A percentile compares a stretch with the other conserved stretches of the same genome.
Evolutionary conservation across 805 yeast species (phyloP).

Genomic region (Saccharomyces paradoxus): DNA sequence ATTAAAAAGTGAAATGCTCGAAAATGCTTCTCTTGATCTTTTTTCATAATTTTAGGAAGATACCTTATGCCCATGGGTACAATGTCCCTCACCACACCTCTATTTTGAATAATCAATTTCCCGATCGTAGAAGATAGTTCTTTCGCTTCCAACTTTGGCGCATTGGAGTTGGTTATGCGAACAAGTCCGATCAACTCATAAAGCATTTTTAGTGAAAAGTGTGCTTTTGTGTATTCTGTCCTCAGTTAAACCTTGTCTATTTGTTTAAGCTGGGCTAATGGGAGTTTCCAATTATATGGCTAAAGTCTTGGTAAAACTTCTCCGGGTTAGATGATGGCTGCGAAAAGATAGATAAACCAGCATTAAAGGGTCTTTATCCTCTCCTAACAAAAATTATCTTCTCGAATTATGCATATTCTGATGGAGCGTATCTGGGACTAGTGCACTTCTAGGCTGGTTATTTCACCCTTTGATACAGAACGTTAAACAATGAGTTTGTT

Average conservation of each 20-base stretch:
- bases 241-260: not conserved
- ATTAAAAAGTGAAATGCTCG: conserved; percentile 84
- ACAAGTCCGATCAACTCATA: conserved; percentile 88
- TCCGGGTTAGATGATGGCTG: not conserved
- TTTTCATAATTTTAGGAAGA: conserved; percentile 72
- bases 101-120: conserved; percentile 69
- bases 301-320: not conserved
- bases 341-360: not conserved
- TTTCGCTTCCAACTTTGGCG: conserved; percentile 52
- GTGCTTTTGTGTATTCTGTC: not conserved
- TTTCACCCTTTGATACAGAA: not conserved
- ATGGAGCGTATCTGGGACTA: not conserved
- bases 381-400: not conserved
- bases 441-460: not conserved
- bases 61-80: conserved; percentile 70
- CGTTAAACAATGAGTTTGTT: conserved; percentile 46
- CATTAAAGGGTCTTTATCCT: not conserved
- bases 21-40: conserved; percentile 82
- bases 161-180: conserved; percentile 56
- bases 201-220: conserved; percentile 43
- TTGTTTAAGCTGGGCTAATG: not conserved
- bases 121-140: conserved; percentile 66
- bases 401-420: not conserved
- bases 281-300: not conserved
- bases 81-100: conserved; percentile 87